A percentile compares a stretch with the other conserved stretches of the same genome.
phyloP scores from a whole-genome alignment of 2,329 filamentous ascomycete genomes.

The Aureobasidium lini region DNA sequence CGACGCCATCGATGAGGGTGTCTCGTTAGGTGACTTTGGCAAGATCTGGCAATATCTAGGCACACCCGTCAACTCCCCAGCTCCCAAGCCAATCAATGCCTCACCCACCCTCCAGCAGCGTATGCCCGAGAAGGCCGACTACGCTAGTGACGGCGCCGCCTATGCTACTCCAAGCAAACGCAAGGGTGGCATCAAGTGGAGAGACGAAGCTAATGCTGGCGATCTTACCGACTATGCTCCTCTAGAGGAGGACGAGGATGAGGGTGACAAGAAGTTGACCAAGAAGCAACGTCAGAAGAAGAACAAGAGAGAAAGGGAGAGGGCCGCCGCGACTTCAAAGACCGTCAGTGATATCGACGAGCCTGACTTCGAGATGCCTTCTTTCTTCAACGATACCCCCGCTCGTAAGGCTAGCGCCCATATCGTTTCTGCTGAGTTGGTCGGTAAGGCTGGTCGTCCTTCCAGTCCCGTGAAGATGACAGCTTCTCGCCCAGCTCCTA shows the following conservation, averaged over 20 bases:
- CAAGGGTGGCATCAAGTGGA: conserved; percentile 22
- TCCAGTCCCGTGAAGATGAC: background rate
- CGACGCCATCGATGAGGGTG: conserved; percentile 13
- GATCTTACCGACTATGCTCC: conserved; percentile 17
- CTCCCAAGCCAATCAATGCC: background rate
- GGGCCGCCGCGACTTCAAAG: conserved; percentile 21
- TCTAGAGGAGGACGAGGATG: conserved; percentile 12
- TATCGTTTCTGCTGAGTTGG: conserved; percentile 10
- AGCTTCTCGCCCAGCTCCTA: background rate
- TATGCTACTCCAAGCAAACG: conserved; percentile 18
- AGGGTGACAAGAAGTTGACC: conserved; percentile 21
- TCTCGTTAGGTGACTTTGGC: conserved; percentile 37
- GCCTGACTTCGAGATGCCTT: conserved; percentile 25
- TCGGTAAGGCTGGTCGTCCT: background rate
- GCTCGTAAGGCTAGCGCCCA: conserved; percentile 31
- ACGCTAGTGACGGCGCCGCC: conserved; percentile 38
- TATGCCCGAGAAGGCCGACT: conserved; percentile 26
- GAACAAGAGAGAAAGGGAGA: conserved; percentile 25
- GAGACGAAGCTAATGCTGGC: conserved; percentile 18
- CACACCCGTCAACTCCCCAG: conserved; percentile 20
- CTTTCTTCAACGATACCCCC: conserved; percentile 20
- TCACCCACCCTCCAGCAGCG: conserved; percentile 17
- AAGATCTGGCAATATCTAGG: conserved; percentile 41
- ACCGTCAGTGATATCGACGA: conserved; percentile 28
- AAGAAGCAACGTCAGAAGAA: conserved; percentile 32